These are phyloP conservation scores for Tagetes patula DNA, from an alignment of 129 eudicot species.

Conservation along the genomic window DNA sequence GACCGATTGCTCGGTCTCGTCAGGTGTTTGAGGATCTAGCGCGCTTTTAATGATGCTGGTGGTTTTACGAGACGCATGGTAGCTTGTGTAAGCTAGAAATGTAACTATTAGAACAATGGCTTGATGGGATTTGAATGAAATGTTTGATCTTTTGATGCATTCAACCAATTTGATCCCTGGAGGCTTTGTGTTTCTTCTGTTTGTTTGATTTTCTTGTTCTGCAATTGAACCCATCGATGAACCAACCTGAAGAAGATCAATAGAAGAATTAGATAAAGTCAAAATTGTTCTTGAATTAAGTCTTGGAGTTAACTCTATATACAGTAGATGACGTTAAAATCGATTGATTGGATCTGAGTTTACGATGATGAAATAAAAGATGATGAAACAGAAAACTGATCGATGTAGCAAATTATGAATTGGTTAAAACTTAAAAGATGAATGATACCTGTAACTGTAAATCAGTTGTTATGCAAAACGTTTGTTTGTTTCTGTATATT, in stretches of 20 bases:
- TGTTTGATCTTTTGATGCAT: constrained; percentile 38
- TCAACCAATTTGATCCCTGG: constrained; percentile 65
- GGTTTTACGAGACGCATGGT: constrained; percentile 84
- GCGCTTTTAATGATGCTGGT: constrained; percentile 88
- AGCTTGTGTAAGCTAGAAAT: constrained; percentile 70
- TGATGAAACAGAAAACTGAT: background rate
- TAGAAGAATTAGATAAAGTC: background rate
- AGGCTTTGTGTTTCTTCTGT: constrained; percentile 47
- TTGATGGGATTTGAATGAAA: constrained; percentile 74
- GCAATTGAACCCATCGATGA: constrained; percentile 48
- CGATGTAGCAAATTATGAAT: constrained; percentile 2
- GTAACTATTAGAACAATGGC: constrained; percentile 69
- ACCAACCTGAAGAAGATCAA: background rate
- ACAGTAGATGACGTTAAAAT: background rate
- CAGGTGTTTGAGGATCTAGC: constrained; percentile 70
- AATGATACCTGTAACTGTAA: constrained; percentile 10
- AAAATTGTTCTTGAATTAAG: background rate
- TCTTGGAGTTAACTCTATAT: too few species aligned
- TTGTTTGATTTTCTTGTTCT: constrained; percentile 29
- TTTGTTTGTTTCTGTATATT: constrained; percentile 11
- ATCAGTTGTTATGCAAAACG: constrained; percentile 8
- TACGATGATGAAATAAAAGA: background rate
- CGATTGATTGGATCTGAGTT: background rate
- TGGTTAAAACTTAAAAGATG: background rate
- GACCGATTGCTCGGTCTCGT: constrained; percentile 31